Evolutionary conservation across 83 land plant species (phyloP), one percentile per base, ranked within the genome.

Genomic region (Diphasiastrum complanatum): DNA sequence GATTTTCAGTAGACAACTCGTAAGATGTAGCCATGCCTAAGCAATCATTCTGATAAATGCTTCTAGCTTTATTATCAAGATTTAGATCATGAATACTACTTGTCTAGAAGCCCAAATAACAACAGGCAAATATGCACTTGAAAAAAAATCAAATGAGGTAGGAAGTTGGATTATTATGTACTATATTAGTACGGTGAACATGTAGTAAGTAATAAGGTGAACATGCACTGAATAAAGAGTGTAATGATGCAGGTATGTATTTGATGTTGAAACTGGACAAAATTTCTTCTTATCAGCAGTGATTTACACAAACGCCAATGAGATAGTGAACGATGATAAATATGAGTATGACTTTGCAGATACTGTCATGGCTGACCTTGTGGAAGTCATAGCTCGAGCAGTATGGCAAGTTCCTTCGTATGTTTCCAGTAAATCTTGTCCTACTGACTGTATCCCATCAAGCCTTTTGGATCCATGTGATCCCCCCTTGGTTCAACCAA

Each of bases 321-420:
- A 46, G 12, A 34, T 76, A n/a, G 19, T 76, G 48, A 70, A 70
- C 52, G 79, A 76, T 76, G 79, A 76, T 19, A 27, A 19, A 2
- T 76, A 76, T 34, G 79, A 76, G 60, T 76, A 76, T 52, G 75
- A 60, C 25, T 18, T 49, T 60, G 79, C 79, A 27, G 75, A 76
- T 46, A 47, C 43, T 19, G 49, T 53, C 23, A 64, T 76, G 75
- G 75, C 75, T 58, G 75, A 76, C 38, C 56, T 76, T 18, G 79
- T 64, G 12, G 79, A 76, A 52, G 75, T 64, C 26, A 45, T 71
- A 38, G 69, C 70, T 3, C 59, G 79, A 33, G 65, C 70, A 6
- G 24, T 76, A 20, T 76, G 75, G 79, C 47, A 76, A 65, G 36
- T 71, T 33, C 75, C 79, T 14, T 45, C 64, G 8, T 6, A 26